Conservation (phyloP, 345 rosid genomes). For the Populus deltoides region DNA sequence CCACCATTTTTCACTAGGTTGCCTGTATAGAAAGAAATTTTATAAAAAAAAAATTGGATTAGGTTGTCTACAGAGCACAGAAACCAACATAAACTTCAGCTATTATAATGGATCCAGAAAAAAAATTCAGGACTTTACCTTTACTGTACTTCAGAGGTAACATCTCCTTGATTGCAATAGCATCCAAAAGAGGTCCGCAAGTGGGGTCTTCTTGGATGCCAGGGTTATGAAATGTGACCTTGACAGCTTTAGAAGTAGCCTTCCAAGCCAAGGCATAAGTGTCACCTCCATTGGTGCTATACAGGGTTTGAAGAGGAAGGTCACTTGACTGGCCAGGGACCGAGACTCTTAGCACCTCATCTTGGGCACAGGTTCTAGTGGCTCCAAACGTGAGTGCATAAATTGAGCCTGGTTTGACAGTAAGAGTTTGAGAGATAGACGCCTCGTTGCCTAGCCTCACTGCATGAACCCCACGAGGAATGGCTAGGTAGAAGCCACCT, state of each 20-base stretch:
- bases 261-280: constrained; percentile 71
- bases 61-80: not conserved
- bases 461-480: constrained; percentile 80
- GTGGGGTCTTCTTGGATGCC: constrained; percentile 79
- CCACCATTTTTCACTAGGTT: constrained; percentile 74
- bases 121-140: constrained; percentile 27
- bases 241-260: constrained; percentile 46
- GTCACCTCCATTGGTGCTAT: constrained; percentile 73
- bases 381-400: constrained; percentile 78
- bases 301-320: constrained; percentile 62
- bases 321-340: constrained; percentile 55
- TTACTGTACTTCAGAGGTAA: constrained; percentile 35
- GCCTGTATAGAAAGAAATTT: constrained; percentile 23
- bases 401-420: constrained; percentile 36
- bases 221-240: constrained; percentile 68
- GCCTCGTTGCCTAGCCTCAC: constrained; percentile 80
- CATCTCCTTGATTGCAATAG: constrained; percentile 77
- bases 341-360: constrained; percentile 52
- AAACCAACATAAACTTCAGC: not conserved
- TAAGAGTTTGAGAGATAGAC: constrained; percentile 58
- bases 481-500: constrained; percentile 59
- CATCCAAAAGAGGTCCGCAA: constrained; percentile 82
- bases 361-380: constrained; percentile 80
- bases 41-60: not conserved
- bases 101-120: not conserved